phyloP scores from a whole-genome alignment of 1,284 basidiomycete genomes.

The Pseudozyma flocculosa region DNA sequence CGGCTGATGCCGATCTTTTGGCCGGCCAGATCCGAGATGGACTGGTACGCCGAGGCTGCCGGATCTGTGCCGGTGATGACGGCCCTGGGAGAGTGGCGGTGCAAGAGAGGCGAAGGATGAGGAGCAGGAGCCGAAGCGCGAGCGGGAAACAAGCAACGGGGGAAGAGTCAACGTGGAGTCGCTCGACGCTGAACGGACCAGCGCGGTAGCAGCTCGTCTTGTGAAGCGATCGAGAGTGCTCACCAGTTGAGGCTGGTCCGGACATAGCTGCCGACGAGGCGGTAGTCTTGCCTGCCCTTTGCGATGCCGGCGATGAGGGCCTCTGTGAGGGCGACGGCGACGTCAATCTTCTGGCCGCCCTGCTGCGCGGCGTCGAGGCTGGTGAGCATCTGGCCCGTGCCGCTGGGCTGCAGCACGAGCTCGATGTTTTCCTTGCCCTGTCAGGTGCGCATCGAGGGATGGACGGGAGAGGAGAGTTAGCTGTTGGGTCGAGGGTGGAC shows the following conservation, averaged over 20 bases:
- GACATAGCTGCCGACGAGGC: slow-evolving; percentile 90
- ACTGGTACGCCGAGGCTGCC: slow-evolving; percentile 64
- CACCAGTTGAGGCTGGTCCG: slow-evolving; percentile 57
- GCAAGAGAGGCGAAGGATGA: not conserved
- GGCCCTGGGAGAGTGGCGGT: slow-evolving; percentile 70
- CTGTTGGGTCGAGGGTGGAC: not conserved
- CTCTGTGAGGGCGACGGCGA: slow-evolving; percentile 81
- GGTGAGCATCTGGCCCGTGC: slow-evolving; percentile 55
- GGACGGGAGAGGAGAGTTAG: too few species aligned
- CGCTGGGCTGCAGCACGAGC: slow-evolving; percentile 46
- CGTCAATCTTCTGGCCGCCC: slow-evolving; percentile 48
- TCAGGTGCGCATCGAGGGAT: too few species aligned
- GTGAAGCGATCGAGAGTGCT: too few species aligned
- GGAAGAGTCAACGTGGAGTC: too few species aligned
- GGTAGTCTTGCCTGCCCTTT: slow-evolving; percentile 76
- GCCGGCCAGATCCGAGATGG: slow-evolving; percentile 74
- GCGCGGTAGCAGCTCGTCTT: too few species aligned
- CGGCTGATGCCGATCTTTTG: slow-evolving; percentile 87
- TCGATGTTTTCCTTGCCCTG: slow-evolving; percentile 42
- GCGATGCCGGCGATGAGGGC: slow-evolving; percentile 89
- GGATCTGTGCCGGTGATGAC: slow-evolving; percentile 79
- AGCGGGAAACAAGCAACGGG: too few species aligned
- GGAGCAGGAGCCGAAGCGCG: too few species aligned
- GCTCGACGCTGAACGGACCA: too few species aligned
- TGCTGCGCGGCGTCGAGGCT: slow-evolving; percentile 31